phyloP scores from a whole-genome alignment of 2,329 filamentous ascomycete species.

The Diaporthe capsici region DNA sequence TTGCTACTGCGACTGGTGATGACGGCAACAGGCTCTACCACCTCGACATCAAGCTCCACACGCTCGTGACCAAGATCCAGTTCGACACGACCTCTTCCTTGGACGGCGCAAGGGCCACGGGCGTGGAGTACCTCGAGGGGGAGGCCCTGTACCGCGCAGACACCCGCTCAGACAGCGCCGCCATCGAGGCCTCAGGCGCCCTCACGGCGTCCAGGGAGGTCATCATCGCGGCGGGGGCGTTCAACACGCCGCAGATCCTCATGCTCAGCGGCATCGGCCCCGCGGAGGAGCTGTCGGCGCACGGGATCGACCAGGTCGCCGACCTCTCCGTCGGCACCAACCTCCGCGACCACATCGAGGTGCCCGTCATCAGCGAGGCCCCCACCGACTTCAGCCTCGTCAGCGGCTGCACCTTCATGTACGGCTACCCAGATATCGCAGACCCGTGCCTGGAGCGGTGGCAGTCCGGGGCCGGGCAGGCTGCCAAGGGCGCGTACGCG shows the following conservation, averaged over 20 bases:
- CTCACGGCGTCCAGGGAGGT: constrained; percentile 61
- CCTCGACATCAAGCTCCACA: constrained; percentile 38
- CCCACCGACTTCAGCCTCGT: constrained; percentile 55
- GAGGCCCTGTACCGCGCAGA: constrained; percentile 64
- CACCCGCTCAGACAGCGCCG: constrained; percentile 56
- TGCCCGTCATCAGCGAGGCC: constrained; percentile 59
- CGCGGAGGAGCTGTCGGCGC: constrained; percentile 53
- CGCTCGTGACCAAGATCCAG: constrained; percentile 39
- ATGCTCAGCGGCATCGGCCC: constrained; percentile 66
- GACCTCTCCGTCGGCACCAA: constrained; percentile 73
- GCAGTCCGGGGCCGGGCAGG: constrained; percentile 42
- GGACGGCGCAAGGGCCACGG: constrained; percentile 7
- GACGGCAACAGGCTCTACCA: constrained; percentile 29
- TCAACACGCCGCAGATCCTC: constrained; percentile 68
- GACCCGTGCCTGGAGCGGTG: constrained; percentile 52
- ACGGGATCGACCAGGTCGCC: constrained; percentile 59
- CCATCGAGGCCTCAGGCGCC: constrained; percentile 45
- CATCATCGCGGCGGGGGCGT: constrained; percentile 65
- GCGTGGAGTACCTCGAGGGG: constrained; percentile 53
- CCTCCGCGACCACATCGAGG: constrained; percentile 70
- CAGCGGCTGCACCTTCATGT: constrained; percentile 52
- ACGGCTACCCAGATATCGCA: constrained; percentile 42
- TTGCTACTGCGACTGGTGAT: constrained; percentile 22
- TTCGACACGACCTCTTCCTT: constrained; percentile 27
- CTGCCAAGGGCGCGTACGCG: constrained; percentile 50